Base-by-base conservation (phyloP, 371 early-diverging fungal species). In the Sporodiniella umbellata region DNA sequence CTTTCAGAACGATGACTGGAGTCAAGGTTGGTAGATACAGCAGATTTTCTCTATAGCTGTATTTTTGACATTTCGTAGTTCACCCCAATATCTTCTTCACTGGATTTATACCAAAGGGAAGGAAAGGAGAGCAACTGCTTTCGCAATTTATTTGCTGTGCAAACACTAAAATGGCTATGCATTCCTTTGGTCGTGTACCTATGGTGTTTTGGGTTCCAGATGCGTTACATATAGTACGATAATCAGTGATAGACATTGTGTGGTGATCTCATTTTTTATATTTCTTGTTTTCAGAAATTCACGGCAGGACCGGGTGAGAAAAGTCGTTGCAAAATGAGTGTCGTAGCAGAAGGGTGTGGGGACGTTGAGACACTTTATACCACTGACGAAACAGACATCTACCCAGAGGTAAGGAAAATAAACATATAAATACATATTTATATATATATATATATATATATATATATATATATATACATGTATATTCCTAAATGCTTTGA, bases 141-240 rank as follows among this genome's bases (percentile, higher is more conserved):
- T 74, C 74, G 1, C 78, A 77, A 51, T 66, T 73, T 26, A 44
- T 63, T 6, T 48, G 60, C 2, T 77, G 74, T 55, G 58, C 73
- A 28, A 50, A 48, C 11, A 71, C 69, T 37, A 62, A 60, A 15
- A 73, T 71, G 72, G 74, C 78, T 1, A 50, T 77, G 56, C 68
- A 71, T 47, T 33, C 69, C 6, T 30, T 69, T 17, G 78, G 78
- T 12, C 71, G 78, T 38, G 56, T 77, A n/a, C 69, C 66, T 24
- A 73, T 71, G 74, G 70, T 67, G 7, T 48, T 77, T 45, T 77
- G 78, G 78, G 43, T 72, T 15, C 67, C 73, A 18, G 70, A 68
- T 33, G 38, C 23, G 10, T 38, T 73, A 6, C 65, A 54, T 33
- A 28, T 33, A 7, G 73, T 72, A 57, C 48, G 54, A 33, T 28